Evolutionary conservation across 331 rosid genomes (phyloP), one percentile per base, ranked within the genome.

Genomic region (Cydonia oblonga): DNA sequence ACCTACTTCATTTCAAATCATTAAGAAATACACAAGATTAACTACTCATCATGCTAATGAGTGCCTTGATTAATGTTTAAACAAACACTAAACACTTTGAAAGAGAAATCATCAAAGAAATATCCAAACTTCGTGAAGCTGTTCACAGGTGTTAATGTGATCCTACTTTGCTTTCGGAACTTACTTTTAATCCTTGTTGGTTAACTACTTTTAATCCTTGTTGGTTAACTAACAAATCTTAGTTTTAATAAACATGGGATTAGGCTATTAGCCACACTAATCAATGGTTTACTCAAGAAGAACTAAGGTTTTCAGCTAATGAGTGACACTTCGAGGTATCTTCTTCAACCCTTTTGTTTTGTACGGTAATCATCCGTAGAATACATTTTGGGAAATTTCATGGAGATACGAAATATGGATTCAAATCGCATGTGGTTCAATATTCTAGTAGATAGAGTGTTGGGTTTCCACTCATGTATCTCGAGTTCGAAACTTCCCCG

Each of bases 31-130:
- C 60, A 26, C 30, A 58, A 75, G 72, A 38, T 51, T 28, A 56
- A 14, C 61, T 13, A 19, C 49, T 28, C 63, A 2, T 7, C 65
- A 68, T 53, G 63, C 26, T 53, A 68, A 76, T 84, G 42, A 58
- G 79, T 76, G 79, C 83, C 83, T 61, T 68, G 83, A 85, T 83
- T 85, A 82, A 70, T 80, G 81, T 76, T 73, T 23, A 65, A 68
- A 26, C 26, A 49, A 49, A 62, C 57, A n/a, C 35, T 35, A 38
- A 38, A 60, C 68, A 15, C 23, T 33, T 62, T 32, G 78, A 42
- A 46, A 67, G 46, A 49, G 19, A 46, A 46, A 12, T 19, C 54
- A 49, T 6, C 54, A 16, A 6, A 49, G 54, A 49, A 49, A 49
- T 49, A 49, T 49, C 8, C 54, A 2, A 49, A 38, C 42, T 38